Evolutionary conservation across 2,329 filamentous ascomycete genomes (phyloP).

Genomic region (Fusarium gaditjirri): DNA sequence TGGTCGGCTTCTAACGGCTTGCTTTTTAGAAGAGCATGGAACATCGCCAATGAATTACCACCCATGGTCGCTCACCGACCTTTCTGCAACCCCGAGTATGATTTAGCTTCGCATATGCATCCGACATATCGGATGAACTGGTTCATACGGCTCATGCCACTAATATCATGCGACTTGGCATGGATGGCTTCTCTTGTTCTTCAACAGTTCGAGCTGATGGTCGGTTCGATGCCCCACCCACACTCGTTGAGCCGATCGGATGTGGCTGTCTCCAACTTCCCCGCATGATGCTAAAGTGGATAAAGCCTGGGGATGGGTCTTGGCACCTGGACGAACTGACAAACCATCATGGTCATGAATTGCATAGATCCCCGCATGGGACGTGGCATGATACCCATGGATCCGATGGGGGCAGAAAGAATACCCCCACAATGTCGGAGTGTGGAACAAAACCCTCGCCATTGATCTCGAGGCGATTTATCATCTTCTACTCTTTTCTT

Average conservation of each 20-base stretch:
- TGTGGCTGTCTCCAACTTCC: slow-evolving; percentile 42
- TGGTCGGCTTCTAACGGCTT: neutral
- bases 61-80: neutral
- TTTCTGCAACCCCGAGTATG: neutral
- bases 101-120: neutral
- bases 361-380: slow-evolving; percentile 1
- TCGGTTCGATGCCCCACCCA: slow-evolving; percentile 44
- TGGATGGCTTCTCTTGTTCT: neutral
- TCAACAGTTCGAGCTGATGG: neutral
- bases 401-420: slow-evolving; percentile 17
- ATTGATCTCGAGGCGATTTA: slow-evolving; percentile 15
- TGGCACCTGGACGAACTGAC: slow-evolving; percentile 6
- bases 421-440: slow-evolving; percentile 19
- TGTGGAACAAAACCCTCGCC: slow-evolving; percentile 17
- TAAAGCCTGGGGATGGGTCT: slow-evolving; percentile 5
- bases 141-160: slow-evolving; percentile 2
- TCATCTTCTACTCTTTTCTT: slow-evolving; percentile 1
- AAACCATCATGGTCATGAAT: slow-evolving; percentile 1
- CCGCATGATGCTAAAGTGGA: slow-evolving; percentile 36
- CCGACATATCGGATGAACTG: neutral
- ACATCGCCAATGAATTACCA: neutral
- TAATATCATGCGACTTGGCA: slow-evolving; percentile 14
- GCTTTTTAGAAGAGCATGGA: neutral
- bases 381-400: slow-evolving; percentile 32
- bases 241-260: slow-evolving; percentile 44